Evolutionary conservation across 768 basidiomycete genomes (phyloP), one percentile per base, ranked within the genome.

Genomic region (Boletus speciosus): DNA sequence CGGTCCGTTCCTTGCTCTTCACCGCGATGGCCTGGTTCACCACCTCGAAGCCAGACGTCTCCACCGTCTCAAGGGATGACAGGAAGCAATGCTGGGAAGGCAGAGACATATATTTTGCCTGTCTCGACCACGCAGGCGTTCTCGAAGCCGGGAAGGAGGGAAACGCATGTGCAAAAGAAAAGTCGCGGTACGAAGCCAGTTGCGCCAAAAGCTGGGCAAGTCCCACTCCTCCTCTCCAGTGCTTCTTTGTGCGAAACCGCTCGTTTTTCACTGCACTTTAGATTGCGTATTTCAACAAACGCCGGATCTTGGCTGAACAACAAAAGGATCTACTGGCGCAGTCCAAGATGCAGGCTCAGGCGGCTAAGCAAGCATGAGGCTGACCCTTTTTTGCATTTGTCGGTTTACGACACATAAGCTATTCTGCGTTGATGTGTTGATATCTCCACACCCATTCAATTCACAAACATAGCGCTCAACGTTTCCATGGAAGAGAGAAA

Each of bases 231-330:
- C 16, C 21, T 38, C 49, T 3, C 21, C 23, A 11, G 11, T 44
- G 21, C 45, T 51, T 59, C 34, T 34, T 39, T 43, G 35, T 45
- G n/a, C 51, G 38, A 51, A 47, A 32, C 27, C 8, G 15, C 34
- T 43, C 48, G 29, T 21, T 49, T 53, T 23, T 29, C 25, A 11
- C 38, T 10, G 10, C 25, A 25, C 39, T 57, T 34, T 61, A 98
- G 95, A 86, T 98, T 62, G 90, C 90, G 27, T 96, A 98, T 69
- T 97, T 98, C 66, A 96, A 97, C 74, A 89, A 92, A 68, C 83
- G 93, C 35, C 79, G 94, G 49, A 81, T 91, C 35, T 80, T 94
- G 48, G 88, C 83, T 9, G 89, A 88, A 56, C 82, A 84, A 52
- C 90, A 92, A 70, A 89, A 86, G 63, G 82, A 84, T 38, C 74